Evolutionary conservation across 148 eudicot species (phyloP).

Genomic region (Persicaria tinctoria): DNA sequence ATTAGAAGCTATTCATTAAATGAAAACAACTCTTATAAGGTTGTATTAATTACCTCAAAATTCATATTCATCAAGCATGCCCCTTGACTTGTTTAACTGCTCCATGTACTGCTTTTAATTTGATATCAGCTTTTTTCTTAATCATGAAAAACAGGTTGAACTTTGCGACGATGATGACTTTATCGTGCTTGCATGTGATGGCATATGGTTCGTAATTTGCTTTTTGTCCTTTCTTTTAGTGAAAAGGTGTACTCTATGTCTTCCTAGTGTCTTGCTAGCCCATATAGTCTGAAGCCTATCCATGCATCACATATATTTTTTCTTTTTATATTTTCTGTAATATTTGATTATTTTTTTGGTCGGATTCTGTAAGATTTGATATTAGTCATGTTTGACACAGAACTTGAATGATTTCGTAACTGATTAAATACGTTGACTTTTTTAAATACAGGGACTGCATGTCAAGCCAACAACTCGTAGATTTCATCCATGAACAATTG

Average conservation of each 20-base stretch:
- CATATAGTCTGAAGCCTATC: not conserved
- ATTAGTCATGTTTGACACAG: not conserved
- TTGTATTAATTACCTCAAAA: not conserved
- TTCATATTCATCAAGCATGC: not conserved
- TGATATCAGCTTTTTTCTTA: not conserved
- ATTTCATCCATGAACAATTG: conserved; percentile 73
- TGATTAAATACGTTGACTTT: not conserved
- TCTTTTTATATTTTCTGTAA: not conserved
- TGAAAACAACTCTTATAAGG: not conserved
- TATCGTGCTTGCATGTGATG: conserved; percentile 93
- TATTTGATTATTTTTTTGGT: not conserved
- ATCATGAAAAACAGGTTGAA: conserved; percentile 39
- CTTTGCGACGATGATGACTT: conserved; percentile 93
- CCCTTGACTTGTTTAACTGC: not conserved
- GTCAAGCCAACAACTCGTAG: conserved; percentile 97
- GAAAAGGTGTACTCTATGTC: not conserved
- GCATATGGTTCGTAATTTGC: conserved; percentile 65
- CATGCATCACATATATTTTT: not conserved
- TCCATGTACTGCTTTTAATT: not conserved
- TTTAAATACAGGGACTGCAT: conserved; percentile 83
- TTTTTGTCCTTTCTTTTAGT: conserved; percentile 3
- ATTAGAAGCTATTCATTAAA: not conserved
- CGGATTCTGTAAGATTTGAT: not conserved
- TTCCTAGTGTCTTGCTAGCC: not conserved
- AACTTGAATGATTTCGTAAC: not conserved